Conservation (phyloP, 2,329 filamentous ascomycete species). For the Neofusicoccum cordaticola region DNA sequence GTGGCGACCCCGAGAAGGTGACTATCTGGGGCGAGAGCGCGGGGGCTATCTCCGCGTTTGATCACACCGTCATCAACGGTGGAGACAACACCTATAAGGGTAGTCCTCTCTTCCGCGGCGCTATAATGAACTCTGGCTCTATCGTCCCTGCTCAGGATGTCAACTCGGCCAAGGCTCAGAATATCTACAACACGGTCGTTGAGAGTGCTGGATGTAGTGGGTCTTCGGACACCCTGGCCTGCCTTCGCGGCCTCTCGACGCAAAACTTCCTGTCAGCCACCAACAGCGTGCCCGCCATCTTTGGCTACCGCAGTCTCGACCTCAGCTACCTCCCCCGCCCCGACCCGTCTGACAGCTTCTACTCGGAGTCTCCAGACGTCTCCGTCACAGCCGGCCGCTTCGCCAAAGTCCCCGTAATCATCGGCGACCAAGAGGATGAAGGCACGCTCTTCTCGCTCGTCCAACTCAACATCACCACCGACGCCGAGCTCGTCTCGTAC, state of each 20-base stretch:
- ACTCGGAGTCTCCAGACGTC: conserved; percentile 62
- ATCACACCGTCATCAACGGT: conserved; percentile 72
- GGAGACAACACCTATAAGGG: conserved; percentile 74
- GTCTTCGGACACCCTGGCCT: conserved; percentile 44
- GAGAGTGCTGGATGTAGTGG: conserved; percentile 45
- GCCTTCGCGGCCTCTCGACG: conserved; percentile 48
- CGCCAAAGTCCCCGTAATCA: conserved; percentile 60
- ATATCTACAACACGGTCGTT: conserved; percentile 53
- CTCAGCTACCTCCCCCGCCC: conserved; percentile 73
- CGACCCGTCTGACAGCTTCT: conserved; percentile 55
- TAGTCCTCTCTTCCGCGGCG: conserved; percentile 69
- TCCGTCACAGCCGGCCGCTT: conserved; percentile 50
- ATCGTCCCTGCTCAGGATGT: conserved; percentile 50
- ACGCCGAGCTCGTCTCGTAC: conserved; percentile 59
- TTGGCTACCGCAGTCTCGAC: conserved; percentile 66
- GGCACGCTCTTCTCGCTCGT: conserved; percentile 72
- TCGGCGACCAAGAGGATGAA: conserved; percentile 77
- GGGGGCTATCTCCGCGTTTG: conserved; percentile 64
- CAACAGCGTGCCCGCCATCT: conserved; percentile 66
- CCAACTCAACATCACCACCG: conserved; percentile 65
- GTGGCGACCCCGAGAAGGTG: conserved; percentile 37
- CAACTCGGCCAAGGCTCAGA: conserved; percentile 64
- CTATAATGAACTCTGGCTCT: conserved; percentile 62
- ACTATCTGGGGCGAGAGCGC: conserved; percentile 40
- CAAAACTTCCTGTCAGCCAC: conserved; percentile 57